Conservation (phyloP, 163 green algal genomes). For the Chloroidium sp. region DNA sequence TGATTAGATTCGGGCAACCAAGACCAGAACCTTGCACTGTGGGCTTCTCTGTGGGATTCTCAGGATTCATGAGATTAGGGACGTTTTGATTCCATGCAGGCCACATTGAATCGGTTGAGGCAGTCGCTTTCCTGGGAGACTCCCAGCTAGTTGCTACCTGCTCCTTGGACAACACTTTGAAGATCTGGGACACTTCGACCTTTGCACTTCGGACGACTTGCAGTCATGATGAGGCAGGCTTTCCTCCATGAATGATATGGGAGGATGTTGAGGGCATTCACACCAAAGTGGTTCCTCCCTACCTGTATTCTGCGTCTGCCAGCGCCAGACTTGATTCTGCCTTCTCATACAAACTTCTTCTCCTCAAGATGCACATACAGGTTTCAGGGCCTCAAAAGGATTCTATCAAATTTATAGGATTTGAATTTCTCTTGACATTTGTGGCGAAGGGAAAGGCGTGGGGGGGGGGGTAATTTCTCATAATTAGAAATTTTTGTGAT, state of each 20-base stretch:
- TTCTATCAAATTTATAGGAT: too few species aligned
- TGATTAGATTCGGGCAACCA: background rate
- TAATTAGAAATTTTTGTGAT: background rate
- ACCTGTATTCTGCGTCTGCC: too few species aligned
- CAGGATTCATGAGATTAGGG: too few species aligned
- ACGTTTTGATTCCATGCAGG: conserved; percentile 22
- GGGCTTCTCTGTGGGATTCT: too few species aligned
- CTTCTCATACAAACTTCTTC: too few species aligned
- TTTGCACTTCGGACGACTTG: conserved; percentile 40
- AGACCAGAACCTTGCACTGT: background rate
- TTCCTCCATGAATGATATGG: too few species aligned
- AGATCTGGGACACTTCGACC: conserved; percentile 68
- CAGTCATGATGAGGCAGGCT: conserved; percentile 53
- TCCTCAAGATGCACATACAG: too few species aligned
- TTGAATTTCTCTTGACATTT: too few species aligned
- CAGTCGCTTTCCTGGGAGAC: conserved; percentile 47
- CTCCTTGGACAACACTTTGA: conserved; percentile 65
- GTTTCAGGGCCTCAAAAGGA: too few species aligned
- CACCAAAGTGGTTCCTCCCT: too few species aligned
- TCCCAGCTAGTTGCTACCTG: conserved; percentile 55
- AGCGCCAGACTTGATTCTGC: too few species aligned
- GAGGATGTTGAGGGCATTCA: too few species aligned
- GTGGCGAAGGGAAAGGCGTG: background rate
- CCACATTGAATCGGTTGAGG: conserved; percentile 72
- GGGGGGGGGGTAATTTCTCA: background rate